These are phyloP conservation scores for Microglena sp. DNA, from an alignment of 139 green algal genomes.

Conservation along the genomic window DNA sequence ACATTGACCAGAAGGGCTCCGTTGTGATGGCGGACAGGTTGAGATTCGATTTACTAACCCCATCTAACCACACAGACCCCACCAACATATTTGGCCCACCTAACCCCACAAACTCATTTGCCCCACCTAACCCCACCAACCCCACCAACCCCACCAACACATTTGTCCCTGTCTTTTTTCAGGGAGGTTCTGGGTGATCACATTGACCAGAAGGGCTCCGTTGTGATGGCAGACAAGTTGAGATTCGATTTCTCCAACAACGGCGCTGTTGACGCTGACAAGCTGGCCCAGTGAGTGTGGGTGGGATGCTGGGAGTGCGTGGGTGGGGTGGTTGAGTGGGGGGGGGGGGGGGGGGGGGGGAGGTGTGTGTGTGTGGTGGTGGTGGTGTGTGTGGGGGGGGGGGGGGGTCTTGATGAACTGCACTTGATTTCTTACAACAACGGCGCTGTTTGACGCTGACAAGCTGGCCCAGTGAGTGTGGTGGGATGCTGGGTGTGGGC, in stretches of 20 bases:
- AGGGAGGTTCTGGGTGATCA: slow-evolving; percentile 74
- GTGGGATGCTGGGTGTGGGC: too few relatives aligned
- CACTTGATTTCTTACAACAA: too few relatives aligned
- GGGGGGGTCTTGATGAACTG: too few relatives aligned
- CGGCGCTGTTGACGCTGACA: slow-evolving; percentile 22
- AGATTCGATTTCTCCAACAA: slow-evolving; percentile 98
- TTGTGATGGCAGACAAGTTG: slow-evolving; percentile 84
- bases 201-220: slow-evolving; percentile 94
- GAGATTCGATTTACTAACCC: slow-evolving; percentile 78
- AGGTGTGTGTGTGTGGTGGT: not conserved
- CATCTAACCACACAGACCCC: not conserved
- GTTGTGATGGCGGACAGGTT: slow-evolving; percentile 75
- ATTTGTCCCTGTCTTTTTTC: not conserved
- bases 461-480: too few relatives aligned
- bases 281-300: slow-evolving; percentile 10
- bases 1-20: slow-evolving; percentile 88
- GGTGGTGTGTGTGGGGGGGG: too few relatives aligned
- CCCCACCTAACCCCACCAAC: not conserved
- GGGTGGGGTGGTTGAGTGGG: too few relatives aligned
- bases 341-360: too few relatives aligned
- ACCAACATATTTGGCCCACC: too few relatives aligned
- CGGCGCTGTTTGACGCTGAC: too few relatives aligned
- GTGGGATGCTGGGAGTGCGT: too few relatives aligned
- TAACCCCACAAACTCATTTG: not conserved
- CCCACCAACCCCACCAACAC: not conserved